Evolutionary conservation across 371 early-diverging fungal genomes (phyloP), one percentile per base, ranked within the genome.

Genomic region (Actinomortierella wolfii): DNA sequence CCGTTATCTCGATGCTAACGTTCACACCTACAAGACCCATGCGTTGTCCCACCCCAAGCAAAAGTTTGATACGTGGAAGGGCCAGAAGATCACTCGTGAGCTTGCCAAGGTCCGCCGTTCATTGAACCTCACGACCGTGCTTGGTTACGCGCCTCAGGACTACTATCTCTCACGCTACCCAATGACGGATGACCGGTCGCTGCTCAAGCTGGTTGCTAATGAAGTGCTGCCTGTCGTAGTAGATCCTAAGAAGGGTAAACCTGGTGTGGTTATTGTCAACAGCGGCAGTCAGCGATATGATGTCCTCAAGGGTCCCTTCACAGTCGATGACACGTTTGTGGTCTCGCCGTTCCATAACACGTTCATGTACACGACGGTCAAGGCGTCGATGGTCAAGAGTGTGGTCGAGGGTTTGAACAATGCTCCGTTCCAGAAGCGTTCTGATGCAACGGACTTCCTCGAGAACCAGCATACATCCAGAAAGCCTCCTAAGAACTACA

Each of bases 1-100:
- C 52, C 82, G 86, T 3, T 87, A 87, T 75, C 76, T 87, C 11
- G 83, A 85, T 60, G 80, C 81, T 57, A 87, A 87, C 61, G 64
- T 83, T 3, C 64, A 77, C 26, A 84, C 85, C 40, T 84, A 79
- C 76, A 81, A 83, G 68, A 82, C 70, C 52, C 87, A 84, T 57
- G 59, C 82, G 9, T 65, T 77, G 1, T 53, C 66, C n/a, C 71
- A 71, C 46, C 66, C 66, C 23, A 49, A 39, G 23, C 61, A 66
- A 42, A 55, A 56, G 28, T 81, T 84, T 46, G 81, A 79, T 66
- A 82, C 82, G 42, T 46, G 54, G 53, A 60, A 64, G 24, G 87
- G 87, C 15, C 55, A 69, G 26, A 50, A 77, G 45, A 80, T 87
- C n/a, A 64, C 80, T 4, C 48, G 65, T 11, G 63, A 74, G 45